phyloP scores from a whole-genome alignment of 306 rosid species.

The Rosa multiflora region DNA sequence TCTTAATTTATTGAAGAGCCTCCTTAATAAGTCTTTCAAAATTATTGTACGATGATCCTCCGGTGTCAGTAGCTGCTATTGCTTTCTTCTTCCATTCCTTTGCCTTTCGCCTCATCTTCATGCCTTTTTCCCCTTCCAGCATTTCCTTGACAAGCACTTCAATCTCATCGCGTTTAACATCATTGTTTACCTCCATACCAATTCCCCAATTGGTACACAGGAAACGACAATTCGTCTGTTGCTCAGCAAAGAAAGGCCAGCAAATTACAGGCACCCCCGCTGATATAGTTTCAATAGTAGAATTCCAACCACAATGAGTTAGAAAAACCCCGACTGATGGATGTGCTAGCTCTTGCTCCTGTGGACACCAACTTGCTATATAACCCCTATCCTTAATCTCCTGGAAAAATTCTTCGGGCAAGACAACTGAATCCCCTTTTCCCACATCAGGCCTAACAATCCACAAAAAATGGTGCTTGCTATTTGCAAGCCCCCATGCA shows the following conservation, averaged over 20 bases:
- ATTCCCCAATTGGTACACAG: conserved; percentile 39
- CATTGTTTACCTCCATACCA: conserved; percentile 38
- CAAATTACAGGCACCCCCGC: conserved; percentile 44
- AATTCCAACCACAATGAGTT: conserved; percentile 64
- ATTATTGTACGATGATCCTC: conserved; percentile 36
- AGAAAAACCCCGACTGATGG: conserved; percentile 41
- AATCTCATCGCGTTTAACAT: conserved; percentile 38
- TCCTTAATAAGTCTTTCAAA: conserved; percentile 37
- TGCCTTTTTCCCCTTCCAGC: conserved; percentile 35
- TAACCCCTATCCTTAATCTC: conserved; percentile 40
- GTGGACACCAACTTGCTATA: conserved; percentile 44
- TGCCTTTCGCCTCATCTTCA: conserved; percentile 23
- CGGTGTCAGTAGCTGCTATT: conserved; percentile 26
- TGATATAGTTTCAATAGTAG: conserved; percentile 33
- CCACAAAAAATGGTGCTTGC: conserved; percentile 42
- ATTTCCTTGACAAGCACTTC: conserved; percentile 38
- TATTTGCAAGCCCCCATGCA: conserved; percentile 51
- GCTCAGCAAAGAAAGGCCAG: conserved; percentile 58
- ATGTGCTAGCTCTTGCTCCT: conserved; percentile 42
- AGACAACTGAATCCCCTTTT: conserved; percentile 21
- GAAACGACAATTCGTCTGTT: conserved; percentile 46
- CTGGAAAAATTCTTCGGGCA: conserved; percentile 28
- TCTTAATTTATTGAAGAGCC: too few relatives aligned
- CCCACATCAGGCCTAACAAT: conserved; percentile 43
- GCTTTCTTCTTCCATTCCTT: conserved; percentile 44